Percentiles rank a stretch among this genome's conserved stretches.
Conservation (phyloP, 371 early-diverging fungal genomes). For the Dinochytrium kinnereticum region DNA sequence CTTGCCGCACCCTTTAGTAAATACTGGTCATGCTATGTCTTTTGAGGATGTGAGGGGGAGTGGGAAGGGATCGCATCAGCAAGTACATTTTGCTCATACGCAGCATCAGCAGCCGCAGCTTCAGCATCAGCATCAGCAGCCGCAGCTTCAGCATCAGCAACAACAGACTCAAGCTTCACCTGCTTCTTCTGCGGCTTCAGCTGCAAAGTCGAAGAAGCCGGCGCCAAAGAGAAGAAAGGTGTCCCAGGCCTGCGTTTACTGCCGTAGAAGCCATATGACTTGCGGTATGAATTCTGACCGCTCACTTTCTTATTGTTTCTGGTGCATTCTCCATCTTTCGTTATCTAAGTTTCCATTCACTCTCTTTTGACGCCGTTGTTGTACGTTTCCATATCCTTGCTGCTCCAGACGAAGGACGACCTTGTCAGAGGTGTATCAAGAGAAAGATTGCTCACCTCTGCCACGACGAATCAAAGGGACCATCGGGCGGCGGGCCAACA, state of each 20-base stretch:
- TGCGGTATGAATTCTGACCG: conserved; percentile 46
- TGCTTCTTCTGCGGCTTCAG: not conserved
- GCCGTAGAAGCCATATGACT: conserved; percentile 54
- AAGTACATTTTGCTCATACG: not conserved
- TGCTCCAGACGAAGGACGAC: conserved; percentile 66
- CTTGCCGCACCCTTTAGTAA: too few species aligned
- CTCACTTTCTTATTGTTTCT: too few species aligned
- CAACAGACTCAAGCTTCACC: not conserved
- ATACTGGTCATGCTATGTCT: not conserved
- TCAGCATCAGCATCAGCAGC: not conserved
- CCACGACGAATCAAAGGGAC: conserved; percentile 76
- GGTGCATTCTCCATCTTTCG: not conserved
- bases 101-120: not conserved
- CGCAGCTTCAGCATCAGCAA: not conserved
- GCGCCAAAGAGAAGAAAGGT: conserved; percentile 51
- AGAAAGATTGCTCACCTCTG: conserved; percentile 91
- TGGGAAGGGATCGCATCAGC: not conserved
- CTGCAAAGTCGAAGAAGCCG: conserved; percentile 12
- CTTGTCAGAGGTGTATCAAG: conserved; percentile 93
- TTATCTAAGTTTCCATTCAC: not conserved
- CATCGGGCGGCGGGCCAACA: not conserved
- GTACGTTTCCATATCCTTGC: too few species aligned
- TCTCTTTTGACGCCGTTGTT: conserved; percentile 1
- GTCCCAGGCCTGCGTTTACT: conserved; percentile 55
- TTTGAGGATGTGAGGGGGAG: not conserved